Evolutionary conservation across 352 stramenopile species (phyloP), one percentile per base, ranked within the genome.

Genomic region (Phytophthora quininea): DNA sequence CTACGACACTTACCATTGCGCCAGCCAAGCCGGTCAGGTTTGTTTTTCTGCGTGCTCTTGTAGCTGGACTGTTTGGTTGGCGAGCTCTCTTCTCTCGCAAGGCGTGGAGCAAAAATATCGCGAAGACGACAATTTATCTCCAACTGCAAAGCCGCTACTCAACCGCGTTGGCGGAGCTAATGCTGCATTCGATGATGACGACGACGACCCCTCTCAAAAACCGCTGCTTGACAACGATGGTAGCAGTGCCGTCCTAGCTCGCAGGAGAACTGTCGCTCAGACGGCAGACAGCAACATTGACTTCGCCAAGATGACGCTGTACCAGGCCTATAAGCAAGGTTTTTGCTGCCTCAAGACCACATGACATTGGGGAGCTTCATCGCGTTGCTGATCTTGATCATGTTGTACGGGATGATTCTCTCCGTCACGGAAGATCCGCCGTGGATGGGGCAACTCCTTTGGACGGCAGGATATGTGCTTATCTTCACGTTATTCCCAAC

Each of bases 311-410:
- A 91, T 95, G 84, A 87, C 80, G 24, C 51, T 93, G 43, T 93
- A 91, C 51, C 58, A 93, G 19, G 87, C 87, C 0, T 93, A 82
- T 43, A 76, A 73, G 29, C 77, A 91, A 59, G 84, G 79, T 0
- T 93, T 90, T 55, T 95, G 31, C 49, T 95, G 4, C 83, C 85
- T 0, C 77, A 93, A 30, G 87, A 95, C 53, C 92, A 95, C 58
- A 73, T 82, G 33, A 93, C 86, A 32, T 67, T 95, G 8, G 69
- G 76, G 0, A 89, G 74, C 29, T 93, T 95, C 50, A 76, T 65
- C 0, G 58, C 67, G 1, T 64, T 93, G 7, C 54, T 95, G 7
- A 62, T 62, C 4, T 58, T 93, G 1, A 50, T 93, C 11, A 78
- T 93, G 42, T 48, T 95, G 14, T 95, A 92, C 56, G 87, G 87